Base-by-base conservation (phyloP, 2,329 filamentous ascomycete species). In the Pyricularia sp. region DNA sequence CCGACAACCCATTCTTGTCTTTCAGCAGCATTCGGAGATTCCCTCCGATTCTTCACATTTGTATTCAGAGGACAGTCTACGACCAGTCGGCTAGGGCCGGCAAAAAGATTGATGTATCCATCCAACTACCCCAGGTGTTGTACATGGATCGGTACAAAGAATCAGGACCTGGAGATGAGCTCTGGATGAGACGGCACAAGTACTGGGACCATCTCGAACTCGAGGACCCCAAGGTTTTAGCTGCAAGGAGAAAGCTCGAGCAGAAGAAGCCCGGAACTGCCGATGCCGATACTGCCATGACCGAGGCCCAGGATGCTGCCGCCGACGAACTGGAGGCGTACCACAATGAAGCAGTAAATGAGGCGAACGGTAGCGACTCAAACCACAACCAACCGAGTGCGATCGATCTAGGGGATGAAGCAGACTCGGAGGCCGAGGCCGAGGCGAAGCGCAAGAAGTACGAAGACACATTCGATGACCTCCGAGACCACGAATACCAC, bases 71-170 rank as follows among this genome's bases (percentile, higher is more conserved):
- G 5, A 90, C 92, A 4, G 89, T 90, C 70, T 92, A 88, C 67
- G 89, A 92, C 72, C 65, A 67, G 42, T 67, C 65, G n/a, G 65
- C 65, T 28, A 42, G 65, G 26, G 65, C 65, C 3, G 84, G 85
- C 7, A 84, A 84, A 63, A 97, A 97, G 76, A 93, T 93, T 31
- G 88, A 88, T 68, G 89, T 93, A 70, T 88, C 92, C 12, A 86
- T 99, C 14, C 84, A 88, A 25, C 87, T 99, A n/a, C 89, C 90
- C 4, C 90, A 95, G 72, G 89, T 85, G 1, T 84, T 99, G 14
- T 97, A 92, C 75, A 83, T 99, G 68, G 95, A 98, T 78, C 87
- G 94, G 31, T 99, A 97, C 77, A 90, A 94, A 84, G 89, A 92
- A 70, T 86, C 87, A 4, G 81, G 84, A 0, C 82, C 84, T 4